Evolutionary conservation across 805 yeast species (phyloP).

Genomic region (Vanderwaltozyma polyspora): DNA sequence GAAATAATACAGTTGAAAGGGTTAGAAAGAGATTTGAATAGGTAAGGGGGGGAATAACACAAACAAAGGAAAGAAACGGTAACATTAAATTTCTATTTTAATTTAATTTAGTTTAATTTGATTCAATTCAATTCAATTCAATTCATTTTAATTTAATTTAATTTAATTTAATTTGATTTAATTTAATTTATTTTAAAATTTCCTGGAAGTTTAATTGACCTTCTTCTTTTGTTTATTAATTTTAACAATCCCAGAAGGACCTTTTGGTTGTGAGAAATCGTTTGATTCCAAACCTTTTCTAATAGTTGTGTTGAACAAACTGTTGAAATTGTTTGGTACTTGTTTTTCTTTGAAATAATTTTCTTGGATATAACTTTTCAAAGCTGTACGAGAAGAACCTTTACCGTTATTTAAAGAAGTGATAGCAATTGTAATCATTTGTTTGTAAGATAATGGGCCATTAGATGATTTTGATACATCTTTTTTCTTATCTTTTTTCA

Average conservation of each 20-base stretch:
- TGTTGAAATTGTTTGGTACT: constrained; percentile 54
- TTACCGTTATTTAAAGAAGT: constrained; percentile 64
- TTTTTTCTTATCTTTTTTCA: too few species aligned
- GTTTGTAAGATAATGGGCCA: constrained; percentile 15
- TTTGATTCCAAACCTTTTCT: constrained; percentile 74
- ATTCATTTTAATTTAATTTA: too few species aligned
- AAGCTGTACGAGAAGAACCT: constrained; percentile 77
- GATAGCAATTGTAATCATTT: constrained; percentile 44
- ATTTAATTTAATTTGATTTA: too few species aligned
- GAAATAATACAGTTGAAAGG: too few species aligned
- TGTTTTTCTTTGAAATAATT: constrained; percentile 38
- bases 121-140: too few species aligned
- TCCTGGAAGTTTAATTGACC: too few species aligned
- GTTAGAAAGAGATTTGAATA: too few species aligned
- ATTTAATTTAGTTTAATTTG: too few species aligned
- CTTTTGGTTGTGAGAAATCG: constrained; percentile 74
- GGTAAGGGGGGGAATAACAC: too few species aligned
- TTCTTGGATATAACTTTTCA: constrained; percentile 64
- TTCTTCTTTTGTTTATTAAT: constrained; percentile 6
- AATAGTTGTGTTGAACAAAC: constrained; percentile 55
- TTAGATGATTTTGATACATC: not conserved
- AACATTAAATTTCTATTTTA: too few species aligned
- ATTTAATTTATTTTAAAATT: too few species aligned
- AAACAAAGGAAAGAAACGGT: too few species aligned
- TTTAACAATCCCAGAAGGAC: constrained; percentile 38